Percentiles rank a stretch among this genome's conserved stretches.
Evolutionary conservation across 176 grass and related monocot species (phyloP).

Genomic region (Cenchrus purpureus): DNA sequence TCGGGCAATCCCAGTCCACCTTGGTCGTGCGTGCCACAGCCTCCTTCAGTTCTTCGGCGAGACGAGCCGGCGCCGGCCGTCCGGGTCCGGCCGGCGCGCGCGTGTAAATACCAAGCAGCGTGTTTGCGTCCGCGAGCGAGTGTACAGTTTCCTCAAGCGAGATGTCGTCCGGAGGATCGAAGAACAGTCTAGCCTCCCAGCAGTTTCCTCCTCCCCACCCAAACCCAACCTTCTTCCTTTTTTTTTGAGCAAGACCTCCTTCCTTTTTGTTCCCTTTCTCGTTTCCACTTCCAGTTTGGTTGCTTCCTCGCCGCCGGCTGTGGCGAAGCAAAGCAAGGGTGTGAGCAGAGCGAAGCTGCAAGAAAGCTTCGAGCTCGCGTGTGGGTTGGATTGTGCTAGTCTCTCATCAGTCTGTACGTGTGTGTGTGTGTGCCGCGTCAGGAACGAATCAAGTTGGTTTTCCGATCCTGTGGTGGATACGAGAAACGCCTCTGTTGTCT

Average conservation of each 20-base stretch:
- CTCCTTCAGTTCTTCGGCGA: conserved; percentile 23
- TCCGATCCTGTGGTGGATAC: conserved; percentile 14
- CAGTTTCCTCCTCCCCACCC: conserved; percentile 1
- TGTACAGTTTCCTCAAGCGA: conserved; percentile 80
- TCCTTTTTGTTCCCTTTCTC: not conserved
- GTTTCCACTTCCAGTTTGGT: not conserved
- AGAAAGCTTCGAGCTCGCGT: not conserved
- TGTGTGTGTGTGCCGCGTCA: conserved; percentile 18
- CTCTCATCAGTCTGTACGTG: not conserved
- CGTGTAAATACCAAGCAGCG: conserved; percentile 52
- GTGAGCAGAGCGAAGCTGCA: conserved; percentile 10
- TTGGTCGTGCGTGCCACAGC: conserved; percentile 34
- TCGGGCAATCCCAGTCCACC: not conserved
- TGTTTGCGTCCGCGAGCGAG: conserved; percentile 70
- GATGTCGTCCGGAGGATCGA: conserved; percentile 48
- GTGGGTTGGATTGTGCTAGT: conserved; percentile 18
- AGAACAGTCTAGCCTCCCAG: conserved; percentile 33
- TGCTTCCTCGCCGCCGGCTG: conserved; percentile 34
- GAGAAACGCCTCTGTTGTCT: not conserved
- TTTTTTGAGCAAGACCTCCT: no score
- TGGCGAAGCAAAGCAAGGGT: conserved; percentile 15
- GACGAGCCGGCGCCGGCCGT: conserved; percentile 31
- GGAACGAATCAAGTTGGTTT: conserved; percentile 25
- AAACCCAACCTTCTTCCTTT: not conserved
- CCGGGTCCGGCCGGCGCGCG: conserved; percentile 1